These are phyloP conservation scores for Penicillium pulvis DNA, from an alignment of 495 filamentous ascomycete genomes.

Conservation along the genomic window DNA sequence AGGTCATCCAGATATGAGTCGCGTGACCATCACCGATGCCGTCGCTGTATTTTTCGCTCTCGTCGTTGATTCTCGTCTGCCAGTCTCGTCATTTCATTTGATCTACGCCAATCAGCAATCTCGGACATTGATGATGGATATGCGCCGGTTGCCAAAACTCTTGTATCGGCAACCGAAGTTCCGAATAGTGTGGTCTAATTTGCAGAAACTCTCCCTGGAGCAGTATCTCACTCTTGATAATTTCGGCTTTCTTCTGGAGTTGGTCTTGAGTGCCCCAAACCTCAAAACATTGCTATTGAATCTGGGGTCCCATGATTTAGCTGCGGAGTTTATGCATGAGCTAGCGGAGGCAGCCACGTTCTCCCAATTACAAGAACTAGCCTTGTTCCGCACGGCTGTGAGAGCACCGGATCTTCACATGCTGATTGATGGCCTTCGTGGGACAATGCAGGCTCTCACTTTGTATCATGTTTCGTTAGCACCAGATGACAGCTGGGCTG, in stretches of 20 bases:
- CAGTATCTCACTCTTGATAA: slow-evolving; percentile 34
- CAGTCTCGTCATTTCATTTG: slow-evolving; percentile 28
- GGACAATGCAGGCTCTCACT: slow-evolving; percentile 18
- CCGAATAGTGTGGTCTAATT: slow-evolving; percentile 25
- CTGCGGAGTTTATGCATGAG: slow-evolving; percentile 33
- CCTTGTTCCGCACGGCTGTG: slow-evolving; percentile 24
- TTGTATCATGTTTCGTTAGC: slow-evolving; percentile 26
- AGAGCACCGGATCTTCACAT: slow-evolving; percentile 21
- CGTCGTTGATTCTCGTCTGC: slow-evolving; percentile 24
- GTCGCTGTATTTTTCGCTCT: slow-evolving; percentile 31
- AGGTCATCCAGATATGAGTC: slow-evolving; percentile 30
- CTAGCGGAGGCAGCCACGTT: slow-evolving; percentile 24
- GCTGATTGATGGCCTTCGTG: slow-evolving; percentile 16
- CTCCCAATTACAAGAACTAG: slow-evolving; percentile 24
- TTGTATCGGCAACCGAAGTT: slow-evolving; percentile 32
- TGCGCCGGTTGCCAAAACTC: slow-evolving; percentile 33
- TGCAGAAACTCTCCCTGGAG: slow-evolving; percentile 29
- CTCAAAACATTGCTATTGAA: slow-evolving; percentile 27
- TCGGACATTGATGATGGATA: slow-evolving; percentile 34
- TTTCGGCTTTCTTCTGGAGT: slow-evolving; percentile 29
- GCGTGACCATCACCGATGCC: slow-evolving; percentile 29
- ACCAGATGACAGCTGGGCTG: slow-evolving; percentile 19
- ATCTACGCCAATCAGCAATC: slow-evolving; percentile 30
- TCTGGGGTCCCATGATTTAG: slow-evolving; percentile 28
- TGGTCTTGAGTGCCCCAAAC: slow-evolving; percentile 28